These are phyloP conservation scores for Pseudopyricularia cyperi DNA, from an alignment of 2,329 filamentous ascomycete species.

Conservation along the genomic window DNA sequence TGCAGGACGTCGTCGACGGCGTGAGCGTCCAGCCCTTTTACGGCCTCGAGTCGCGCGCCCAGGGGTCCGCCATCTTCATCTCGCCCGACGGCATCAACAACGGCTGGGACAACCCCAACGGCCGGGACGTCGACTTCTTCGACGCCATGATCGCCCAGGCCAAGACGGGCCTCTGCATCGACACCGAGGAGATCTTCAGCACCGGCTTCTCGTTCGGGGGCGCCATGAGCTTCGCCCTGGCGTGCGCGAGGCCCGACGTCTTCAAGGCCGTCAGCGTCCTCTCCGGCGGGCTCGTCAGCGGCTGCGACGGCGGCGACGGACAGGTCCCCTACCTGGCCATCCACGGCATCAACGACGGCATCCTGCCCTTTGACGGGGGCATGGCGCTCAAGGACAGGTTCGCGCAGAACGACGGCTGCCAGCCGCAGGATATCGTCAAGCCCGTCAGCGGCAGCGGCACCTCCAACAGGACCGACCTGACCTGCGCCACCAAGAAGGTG, in stretches of 20 bases:
- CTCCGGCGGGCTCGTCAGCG: not conserved
- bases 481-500: not conserved
- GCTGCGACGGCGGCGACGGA: not conserved
- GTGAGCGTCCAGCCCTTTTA: conserved; percentile 19
- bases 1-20: conserved; percentile 19
- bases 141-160: conserved; percentile 22
- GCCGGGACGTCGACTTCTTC: conserved; percentile 26
- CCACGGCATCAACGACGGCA: conserved; percentile 13
- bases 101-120: conserved; percentile 28
- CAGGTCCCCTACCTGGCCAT: not conserved
- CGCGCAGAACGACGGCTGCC: conserved; percentile 22
- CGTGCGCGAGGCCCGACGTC: conserved; percentile 22
- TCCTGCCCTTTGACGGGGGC: conserved; percentile 17
- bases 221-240: conserved; percentile 26
- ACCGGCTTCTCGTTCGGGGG: conserved; percentile 30
- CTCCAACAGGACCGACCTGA: conserved; percentile 10
- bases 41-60: conserved; percentile 21
- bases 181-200: conserved; percentile 25
- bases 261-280: conserved; percentile 21
- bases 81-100: conserved; percentile 25
- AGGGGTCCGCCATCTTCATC: conserved; percentile 25
- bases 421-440: conserved; percentile 1
- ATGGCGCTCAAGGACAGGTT: conserved; percentile 21
- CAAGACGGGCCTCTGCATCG: conserved; percentile 25
- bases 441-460: conserved; percentile 3